Conservation (phyloP, 345 rosid species). For the Hibiscus tridactylites region DNA sequence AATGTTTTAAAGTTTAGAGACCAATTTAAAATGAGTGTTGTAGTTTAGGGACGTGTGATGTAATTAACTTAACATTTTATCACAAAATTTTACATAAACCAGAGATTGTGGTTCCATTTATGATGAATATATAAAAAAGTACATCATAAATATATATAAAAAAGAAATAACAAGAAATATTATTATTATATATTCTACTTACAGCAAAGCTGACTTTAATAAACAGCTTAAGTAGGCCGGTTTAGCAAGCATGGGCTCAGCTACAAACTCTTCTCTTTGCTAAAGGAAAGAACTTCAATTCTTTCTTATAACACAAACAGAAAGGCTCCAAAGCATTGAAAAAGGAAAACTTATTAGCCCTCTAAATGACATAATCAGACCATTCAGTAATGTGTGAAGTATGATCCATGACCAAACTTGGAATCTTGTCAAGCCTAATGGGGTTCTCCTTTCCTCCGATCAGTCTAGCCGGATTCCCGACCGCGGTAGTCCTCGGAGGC, state of each 20-base stretch:
- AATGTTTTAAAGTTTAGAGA: too few relatives aligned
- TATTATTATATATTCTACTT: background rate
- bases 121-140: background rate
- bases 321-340: constrained; percentile 16
- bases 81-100: background rate
- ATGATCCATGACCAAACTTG: constrained; percentile 89
- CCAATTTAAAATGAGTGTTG: too few relatives aligned
- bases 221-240: background rate
- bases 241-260: background rate
- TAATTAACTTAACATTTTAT: background rate
- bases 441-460: constrained; percentile 93
- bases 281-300: constrained; percentile 21
- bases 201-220: background rate
- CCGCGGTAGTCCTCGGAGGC: constrained; percentile 76
- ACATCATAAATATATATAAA: background rate
- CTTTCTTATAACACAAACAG: constrained; percentile 19
- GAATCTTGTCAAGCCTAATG: constrained; percentile 55
- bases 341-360: background rate
- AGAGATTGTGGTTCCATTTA: background rate
- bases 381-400: constrained; percentile 69
- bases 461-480: constrained; percentile 87
- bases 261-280: background rate
- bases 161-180: background rate
- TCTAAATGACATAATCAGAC: constrained; percentile 88
- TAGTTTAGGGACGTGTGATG: background rate